Evolutionary conservation across 2,329 filamentous ascomycete genomes (phyloP), one percentile per base, ranked within the genome.

Genomic region (Aspergillus intermedius): DNA sequence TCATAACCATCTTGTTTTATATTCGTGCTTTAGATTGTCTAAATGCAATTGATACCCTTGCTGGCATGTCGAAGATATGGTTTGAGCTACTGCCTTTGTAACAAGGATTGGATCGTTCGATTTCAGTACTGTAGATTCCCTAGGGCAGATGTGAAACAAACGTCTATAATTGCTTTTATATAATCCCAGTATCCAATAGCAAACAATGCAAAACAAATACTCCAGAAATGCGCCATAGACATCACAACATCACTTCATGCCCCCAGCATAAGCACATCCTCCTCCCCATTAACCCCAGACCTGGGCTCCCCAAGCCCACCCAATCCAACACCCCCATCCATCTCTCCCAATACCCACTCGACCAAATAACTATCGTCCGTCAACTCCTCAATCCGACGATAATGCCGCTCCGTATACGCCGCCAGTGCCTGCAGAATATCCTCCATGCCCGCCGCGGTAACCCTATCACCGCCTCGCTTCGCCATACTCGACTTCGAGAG

Each of bases 281-380:
- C 61, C 4, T 60, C 57, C 7, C 51, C 58, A 46, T 54, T 53
- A 25, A 49, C 54, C 42, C 54, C 54, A n/a, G 60, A 54, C 48
- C 54, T 54, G 8, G 60, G 53, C 48, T 52, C 59, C 19, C 55
- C 59, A 23, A 66, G 48, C 28, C 55, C 63, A 45, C 70, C 54
- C 48, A 72, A 50, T 63, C 75, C 51, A 65, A 74, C 52, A 85
- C 77, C 65, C 78, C 65, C 86, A 63, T 95, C 90, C 91, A 97
- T 97, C 73, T 95, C 88, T 61, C 84, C 80, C 54, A 97, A 74
- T 54, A 91, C 94, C 78, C 94, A 97, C 69, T 95, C 89, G 37
- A 97, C 81, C 60, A 98, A 71, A 70, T 91, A 97, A 64, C 91
- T 95, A 74, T 97, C 93, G 65, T 97, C 91, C 37, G 91, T 82